Conservation (phyloP, 2,329 filamentous ascomycete species). For the Botrytis aclada region DNA sequence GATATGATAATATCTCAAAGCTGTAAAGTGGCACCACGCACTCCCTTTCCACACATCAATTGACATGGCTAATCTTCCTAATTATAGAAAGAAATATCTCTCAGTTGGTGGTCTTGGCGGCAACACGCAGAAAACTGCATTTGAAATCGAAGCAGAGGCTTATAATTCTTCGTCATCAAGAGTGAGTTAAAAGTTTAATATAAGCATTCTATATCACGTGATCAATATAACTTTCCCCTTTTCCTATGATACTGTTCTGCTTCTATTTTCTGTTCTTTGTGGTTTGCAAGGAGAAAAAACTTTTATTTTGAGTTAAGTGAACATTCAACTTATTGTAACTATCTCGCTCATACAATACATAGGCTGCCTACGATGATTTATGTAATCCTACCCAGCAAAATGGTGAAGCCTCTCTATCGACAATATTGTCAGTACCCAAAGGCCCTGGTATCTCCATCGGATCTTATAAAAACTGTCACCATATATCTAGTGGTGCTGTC, state of each 20-base stretch:
- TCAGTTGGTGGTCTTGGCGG: constrained; percentile 43
- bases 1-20: constrained; percentile 61
- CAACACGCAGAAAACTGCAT: constrained; percentile 52
- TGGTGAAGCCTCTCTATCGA: constrained; percentile 24
- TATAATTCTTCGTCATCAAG: constrained; percentile 56
- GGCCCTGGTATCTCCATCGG: constrained; percentile 50
- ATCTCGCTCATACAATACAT: background rate
- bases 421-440: constrained; percentile 22
- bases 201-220: background rate
- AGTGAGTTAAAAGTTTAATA: constrained; percentile 44
- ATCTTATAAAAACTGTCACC: constrained; percentile 50
- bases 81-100: constrained; percentile 31
- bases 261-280: background rate
- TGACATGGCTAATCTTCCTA: background rate
- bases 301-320: background rate
- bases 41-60: background rate
- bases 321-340: background rate
- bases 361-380: constrained; percentile 52
- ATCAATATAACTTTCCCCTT: background rate
- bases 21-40: constrained; percentile 51
- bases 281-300: background rate
- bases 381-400: constrained; percentile 37
- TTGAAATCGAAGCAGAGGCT: constrained; percentile 62
- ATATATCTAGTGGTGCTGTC: constrained; percentile 67
- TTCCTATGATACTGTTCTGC: background rate